phyloP scores from a whole-genome alignment of 140 eudicot genomes.

The Flaveria floridana region DNA sequence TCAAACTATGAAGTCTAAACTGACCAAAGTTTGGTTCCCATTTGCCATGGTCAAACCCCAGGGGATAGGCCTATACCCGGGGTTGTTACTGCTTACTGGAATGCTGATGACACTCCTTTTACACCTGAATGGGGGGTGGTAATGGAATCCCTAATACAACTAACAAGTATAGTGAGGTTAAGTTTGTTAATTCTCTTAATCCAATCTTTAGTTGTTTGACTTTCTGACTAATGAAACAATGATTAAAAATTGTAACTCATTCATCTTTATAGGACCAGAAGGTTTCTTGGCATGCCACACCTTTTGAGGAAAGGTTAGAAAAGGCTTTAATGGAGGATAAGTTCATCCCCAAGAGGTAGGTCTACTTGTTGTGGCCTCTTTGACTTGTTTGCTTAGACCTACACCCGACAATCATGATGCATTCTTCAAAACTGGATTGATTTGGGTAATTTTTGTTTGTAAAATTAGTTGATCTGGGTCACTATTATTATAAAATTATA shows the following conservation, averaged over 20 bases:
- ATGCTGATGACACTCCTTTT: conserved; percentile 38
- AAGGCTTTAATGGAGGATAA: conserved; percentile 73
- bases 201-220: background rate
- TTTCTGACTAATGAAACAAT: background rate
- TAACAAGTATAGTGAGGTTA: conserved; percentile 81
- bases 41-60: conserved; percentile 36
- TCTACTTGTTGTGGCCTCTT: conserved; percentile 2
- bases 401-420: background rate
- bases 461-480: background rate
- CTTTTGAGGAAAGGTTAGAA: conserved; percentile 79
- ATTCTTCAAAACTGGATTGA: background rate
- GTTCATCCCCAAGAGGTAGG: conserved; percentile 51
- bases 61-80: conserved; percentile 58
- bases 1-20: conserved; percentile 22
- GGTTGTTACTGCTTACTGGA: conserved; percentile 63
- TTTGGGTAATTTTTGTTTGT: background rate
- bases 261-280: conserved; percentile 66
- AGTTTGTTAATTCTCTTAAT: background rate
- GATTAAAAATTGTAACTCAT: background rate
- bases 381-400: background rate
- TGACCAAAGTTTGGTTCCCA: conserved; percentile 22
- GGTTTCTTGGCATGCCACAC: conserved; percentile 88
- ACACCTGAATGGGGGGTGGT: conserved; percentile 61
- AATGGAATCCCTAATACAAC: conserved; percentile 88
- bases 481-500: background rate